Evolutionary conservation across 169 alveolate genomes (phyloP), one percentile per base, ranked within the genome.

Genomic region (Eimeria nieschulzi): DNA sequence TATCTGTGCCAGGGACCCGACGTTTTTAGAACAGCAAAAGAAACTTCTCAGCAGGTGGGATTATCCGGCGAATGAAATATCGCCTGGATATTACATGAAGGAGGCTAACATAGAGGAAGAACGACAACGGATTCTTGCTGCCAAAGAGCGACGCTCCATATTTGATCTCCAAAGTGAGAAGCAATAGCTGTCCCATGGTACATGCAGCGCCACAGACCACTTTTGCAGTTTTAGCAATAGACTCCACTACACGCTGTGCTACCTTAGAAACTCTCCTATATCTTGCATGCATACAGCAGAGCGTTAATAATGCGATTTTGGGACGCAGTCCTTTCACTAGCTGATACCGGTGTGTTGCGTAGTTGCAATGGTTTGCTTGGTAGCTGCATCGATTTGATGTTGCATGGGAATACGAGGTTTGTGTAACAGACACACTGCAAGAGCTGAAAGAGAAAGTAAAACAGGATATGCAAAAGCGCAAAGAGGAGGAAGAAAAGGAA

Each of bases 11-110:
- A 79, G 87, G 59, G 87, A 79, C 71, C 87, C 87, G 39, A 68
- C 0, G 19, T 79, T 79, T 55, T 9, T 54, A 12, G 73, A 79
- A 25, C 68, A 56, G 59, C 87, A 79, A 25, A 56, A 56, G 15
- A 21, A 79, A 55, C 87, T 79, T 71, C 9, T 79, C 6, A 12
- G 19, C 53, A 79, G 59, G 54, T 79, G 87, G 87, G 59, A 79
- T 25, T 79, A 79, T 55, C 87, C 87, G 56, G 87, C 87, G 19
- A 55, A 79, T 25, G 87, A 79, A n/a, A 79, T 79, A 23, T 79
- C 87, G 13, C 87, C 87, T 33, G 87, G 87, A 54, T 79, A 79
- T 55, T 79, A 79, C 73, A 79, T 79, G 12, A 79, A 79, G 61
- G 87, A 79, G 73, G 87, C 87, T 15, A 79, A 51, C 8, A 53